These are phyloP conservation scores for Balakata baccata DNA, from an alignment of 345 rosid genomes.

Conservation along the genomic window DNA sequence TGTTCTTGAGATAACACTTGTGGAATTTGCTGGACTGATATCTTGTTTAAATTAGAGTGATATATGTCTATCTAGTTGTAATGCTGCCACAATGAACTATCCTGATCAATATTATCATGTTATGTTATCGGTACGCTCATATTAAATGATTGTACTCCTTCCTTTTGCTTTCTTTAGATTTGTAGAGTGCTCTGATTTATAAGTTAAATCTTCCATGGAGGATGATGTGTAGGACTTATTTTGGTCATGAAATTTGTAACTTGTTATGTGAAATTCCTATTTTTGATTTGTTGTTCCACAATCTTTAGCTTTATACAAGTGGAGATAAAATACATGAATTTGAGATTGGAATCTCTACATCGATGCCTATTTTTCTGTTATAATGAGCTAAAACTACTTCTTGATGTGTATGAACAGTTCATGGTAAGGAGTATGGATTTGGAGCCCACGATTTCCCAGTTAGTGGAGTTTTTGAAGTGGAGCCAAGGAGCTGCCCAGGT, in stretches of 20 bases:
- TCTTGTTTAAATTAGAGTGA: no score
- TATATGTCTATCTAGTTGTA: background rate
- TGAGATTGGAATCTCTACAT: background rate
- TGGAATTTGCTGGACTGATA: background rate
- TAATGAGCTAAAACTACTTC: background rate
- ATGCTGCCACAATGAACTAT: background rate
- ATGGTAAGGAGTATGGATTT: conserved; percentile 74
- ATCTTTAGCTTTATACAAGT: background rate
- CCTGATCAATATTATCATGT: background rate
- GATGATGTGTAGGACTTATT: background rate
- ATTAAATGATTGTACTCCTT: background rate
- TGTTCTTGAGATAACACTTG: background rate
- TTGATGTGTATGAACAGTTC: conserved; percentile 42
- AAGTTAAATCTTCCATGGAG: background rate
- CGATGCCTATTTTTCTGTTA: background rate
- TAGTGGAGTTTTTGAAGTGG: conserved; percentile 82
- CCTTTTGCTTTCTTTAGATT: background rate
- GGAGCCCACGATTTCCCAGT: conserved; percentile 75
- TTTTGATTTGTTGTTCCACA: background rate
- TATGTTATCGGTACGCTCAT: background rate
- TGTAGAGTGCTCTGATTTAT: background rate
- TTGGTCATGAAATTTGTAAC: background rate
- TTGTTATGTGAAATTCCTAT: background rate
- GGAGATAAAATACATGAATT: background rate
- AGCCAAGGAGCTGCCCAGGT: conserved; percentile 69